These are phyloP conservation scores for Melampsora americana DNA, from an alignment of 1,284 basidiomycete genomes.

Conservation along the genomic window DNA sequence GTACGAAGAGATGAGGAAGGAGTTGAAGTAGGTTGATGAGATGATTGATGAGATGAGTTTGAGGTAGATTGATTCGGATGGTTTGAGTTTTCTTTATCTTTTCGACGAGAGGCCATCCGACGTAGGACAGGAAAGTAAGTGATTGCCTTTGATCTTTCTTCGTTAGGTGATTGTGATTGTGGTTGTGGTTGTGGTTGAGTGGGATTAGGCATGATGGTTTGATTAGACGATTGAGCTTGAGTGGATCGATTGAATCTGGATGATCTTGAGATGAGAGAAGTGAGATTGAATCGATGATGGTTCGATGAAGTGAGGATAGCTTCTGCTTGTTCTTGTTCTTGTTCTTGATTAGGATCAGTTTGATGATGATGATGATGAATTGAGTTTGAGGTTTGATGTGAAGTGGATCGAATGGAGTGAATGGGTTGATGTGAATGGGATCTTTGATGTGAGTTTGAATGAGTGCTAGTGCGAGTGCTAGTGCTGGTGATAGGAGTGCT, in stretches of 20 bases:
- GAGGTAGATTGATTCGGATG: background rate
- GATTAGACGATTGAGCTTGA: conserved; percentile 1
- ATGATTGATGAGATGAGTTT: background rate
- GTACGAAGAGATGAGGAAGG: conserved; percentile 1
- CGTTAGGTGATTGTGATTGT: conserved; percentile 3
- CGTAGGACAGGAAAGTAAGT: background rate
- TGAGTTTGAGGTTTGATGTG: background rate
- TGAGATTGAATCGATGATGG: background rate
- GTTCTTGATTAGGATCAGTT: background rate
- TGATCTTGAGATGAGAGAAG: background rate
- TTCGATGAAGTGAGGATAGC: background rate
- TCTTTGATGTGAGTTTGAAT: background rate
- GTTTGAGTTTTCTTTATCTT: conserved; percentile 2
- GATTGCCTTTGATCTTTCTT: background rate
- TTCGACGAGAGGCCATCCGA: background rate
- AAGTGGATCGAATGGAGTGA: background rate
- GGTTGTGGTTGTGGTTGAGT: conserved; percentile 1
- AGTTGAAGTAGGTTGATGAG: background rate
- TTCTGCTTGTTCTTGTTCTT: too few relatives aligned
- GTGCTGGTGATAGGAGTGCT: too few relatives aligned
- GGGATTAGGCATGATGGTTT: background rate
- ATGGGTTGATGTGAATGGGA: background rate
- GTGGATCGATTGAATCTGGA: background rate
- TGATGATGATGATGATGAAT: background rate
- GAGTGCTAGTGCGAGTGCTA: background rate